These are phyloP conservation scores for Saussurea involucrata DNA, from an alignment of 129 eudicot genomes.

Conservation along the genomic window DNA sequence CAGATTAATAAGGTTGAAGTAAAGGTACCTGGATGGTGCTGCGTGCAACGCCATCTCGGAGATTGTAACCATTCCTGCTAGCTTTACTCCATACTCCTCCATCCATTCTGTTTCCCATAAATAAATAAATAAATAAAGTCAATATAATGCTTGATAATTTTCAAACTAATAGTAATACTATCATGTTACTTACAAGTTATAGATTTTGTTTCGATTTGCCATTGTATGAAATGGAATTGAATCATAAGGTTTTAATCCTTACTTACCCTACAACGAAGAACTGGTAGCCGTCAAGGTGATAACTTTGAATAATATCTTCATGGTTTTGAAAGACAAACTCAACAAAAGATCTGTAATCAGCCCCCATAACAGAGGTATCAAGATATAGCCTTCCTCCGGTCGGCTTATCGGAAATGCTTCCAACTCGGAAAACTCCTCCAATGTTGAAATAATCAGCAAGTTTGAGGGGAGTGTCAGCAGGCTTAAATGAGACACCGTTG, in stretches of 20 bases:
- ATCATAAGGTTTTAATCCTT: background rate
- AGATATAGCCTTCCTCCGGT: slow-evolving; percentile 51
- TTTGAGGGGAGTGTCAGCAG: slow-evolving; percentile 81
- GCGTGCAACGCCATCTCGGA: slow-evolving; percentile 75
- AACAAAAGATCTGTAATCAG: slow-evolving; percentile 65
- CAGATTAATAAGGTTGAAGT: no score
- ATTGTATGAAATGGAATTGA: no score
- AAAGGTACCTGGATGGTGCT: slow-evolving; percentile 66
- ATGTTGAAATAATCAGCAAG: slow-evolving; percentile 84
- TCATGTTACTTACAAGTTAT: background rate
- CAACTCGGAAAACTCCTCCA: slow-evolving; percentile 70
- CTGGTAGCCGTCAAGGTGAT: slow-evolving; percentile 84
- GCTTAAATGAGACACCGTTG: slow-evolving; percentile 72
- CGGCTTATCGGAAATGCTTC: slow-evolving; percentile 66
- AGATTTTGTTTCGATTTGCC: background rate
- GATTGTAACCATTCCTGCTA: slow-evolving; percentile 75
- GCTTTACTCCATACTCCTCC: slow-evolving; percentile 80
- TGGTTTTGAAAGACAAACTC: slow-evolving; percentile 78
- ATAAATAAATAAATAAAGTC: no score
- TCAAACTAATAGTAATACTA: background rate
- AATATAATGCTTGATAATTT: background rate
- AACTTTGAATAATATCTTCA: slow-evolving; percentile 69
- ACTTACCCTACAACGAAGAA: slow-evolving; percentile 95
- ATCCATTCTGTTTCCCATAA: slow-evolving; percentile 64
- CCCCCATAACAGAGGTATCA: slow-evolving; percentile 76